Base-by-base conservation (phyloP, 2,329 filamentous ascomycete genomes). In the Dactylellina drechsleri region DNA sequence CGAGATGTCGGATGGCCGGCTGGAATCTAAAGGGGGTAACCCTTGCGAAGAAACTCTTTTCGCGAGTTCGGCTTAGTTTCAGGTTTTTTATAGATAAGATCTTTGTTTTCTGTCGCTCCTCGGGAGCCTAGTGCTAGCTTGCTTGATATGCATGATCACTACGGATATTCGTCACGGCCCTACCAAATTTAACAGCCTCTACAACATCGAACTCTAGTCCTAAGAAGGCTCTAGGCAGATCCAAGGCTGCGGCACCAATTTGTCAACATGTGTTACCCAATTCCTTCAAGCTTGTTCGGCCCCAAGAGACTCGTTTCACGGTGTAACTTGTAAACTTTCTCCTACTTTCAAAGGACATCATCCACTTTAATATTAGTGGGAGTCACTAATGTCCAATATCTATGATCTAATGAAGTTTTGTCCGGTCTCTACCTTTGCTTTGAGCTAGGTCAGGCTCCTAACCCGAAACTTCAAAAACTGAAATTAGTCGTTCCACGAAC, bases 1-100 rank as follows among this genome's bases (percentile, higher is more conserved):
- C 70, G 70, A 74, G 52, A 58, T 67, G 58, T 74, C 70, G 70
- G 70, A 36, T 62, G 8, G 43, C 31, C 50, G 50, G 62, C 18
- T 36, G 43, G 31, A 26, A 47, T 50, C 16, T 20, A 58, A 58
- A 16, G 16, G 41, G 13, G 49, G 61, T 56, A 66, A 56, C 23
- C 31, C 31, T n/a, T 47, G 43, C 13, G 15, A 18, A 47, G 5
- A n/a, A 2, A 47, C 5, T 43, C 28, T 13, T 56, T 23, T 59
- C 49, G 18, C 23, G 31, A 26, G 20, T 36, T 64, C 45, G n/a
- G 40, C 52, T 23, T 52, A 50, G 36, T 54, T 62, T 50, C 45
- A 49, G 28, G 31, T 43, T 65, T 56, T 47, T 20, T 60, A 41
- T 60, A 54, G 36, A 36, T 36, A 36, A 23, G 31, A 10, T 36